Base-by-base conservation (phyloP, 164 flowering plant genomes). In the Amborella trichopoda region DNA sequence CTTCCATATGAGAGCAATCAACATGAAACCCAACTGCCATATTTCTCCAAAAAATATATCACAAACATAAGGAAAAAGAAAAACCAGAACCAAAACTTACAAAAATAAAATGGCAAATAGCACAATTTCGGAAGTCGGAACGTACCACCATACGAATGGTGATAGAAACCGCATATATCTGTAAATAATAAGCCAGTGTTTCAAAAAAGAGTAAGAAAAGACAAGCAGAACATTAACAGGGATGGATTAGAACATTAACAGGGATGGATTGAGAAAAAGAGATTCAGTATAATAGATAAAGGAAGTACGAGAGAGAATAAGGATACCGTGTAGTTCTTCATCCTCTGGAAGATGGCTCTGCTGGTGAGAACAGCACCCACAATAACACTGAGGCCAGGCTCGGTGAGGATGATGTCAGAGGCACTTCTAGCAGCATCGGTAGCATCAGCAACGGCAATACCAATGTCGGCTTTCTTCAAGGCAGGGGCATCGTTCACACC, bases 361-460 rank as follows among this genome's bases (percentile, higher is more conserved):
- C 93, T 86, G 2, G 96, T 86, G 59, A 86, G 49, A 4, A 86
- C 96, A 2, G 90, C 93, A 21, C 90, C 81, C 2, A 86, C 56
- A 13, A 86, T 86, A 54, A 86, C 96, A 23, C 90, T 86, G 13
- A 86, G 70, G 10, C 96, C 95, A 16, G 86, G 89, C 60, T 86
- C 93, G 0, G 95, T 86, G 56, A 86, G 46, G 23, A 86, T 89
- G 23, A 86, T 86, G 52, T 86, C 95, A 0, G 93, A 86, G 3
- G 95, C 95, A 34, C 93, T 36, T 24, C 90, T 61, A 24, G 96
- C 96, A 3, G 96, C 96, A 55, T 86, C 96, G 2, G 96, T 86
- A 21, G 96, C 93, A 58, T 86, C 96, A 2, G 76, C 93, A 41
- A 86, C 96, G 5, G 96, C 96, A 48, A 83, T 86, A 16, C 95